A percentile compares a stretch with the other conserved stretches of the same genome.
phyloP scores from a whole-genome alignment of 2,329 filamentous ascomycete genomes.

The Alternaria sp. region DNA sequence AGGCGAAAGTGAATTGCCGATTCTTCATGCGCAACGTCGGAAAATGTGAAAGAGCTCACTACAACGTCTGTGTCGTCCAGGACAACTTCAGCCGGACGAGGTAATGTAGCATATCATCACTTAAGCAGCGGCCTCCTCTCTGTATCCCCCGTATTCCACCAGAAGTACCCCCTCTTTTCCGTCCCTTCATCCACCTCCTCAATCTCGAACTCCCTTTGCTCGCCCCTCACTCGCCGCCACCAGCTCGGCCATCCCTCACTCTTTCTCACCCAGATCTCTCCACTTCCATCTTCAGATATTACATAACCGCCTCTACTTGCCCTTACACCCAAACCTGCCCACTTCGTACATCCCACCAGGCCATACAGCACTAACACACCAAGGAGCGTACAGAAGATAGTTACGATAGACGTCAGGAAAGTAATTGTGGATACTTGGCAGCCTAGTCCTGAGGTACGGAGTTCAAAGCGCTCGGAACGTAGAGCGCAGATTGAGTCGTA shows the following conservation, averaged over 20 bases:
- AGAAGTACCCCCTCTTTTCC: conserved; percentile 33
- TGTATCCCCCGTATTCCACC: conserved; percentile 28
- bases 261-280: conserved; percentile 44
- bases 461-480: conserved; percentile 55
- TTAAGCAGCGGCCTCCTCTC: conserved; percentile 37
- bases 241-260: conserved; percentile 40
- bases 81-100: not conserved
- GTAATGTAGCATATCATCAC: not conserved
- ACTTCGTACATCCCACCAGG: conserved; percentile 28
- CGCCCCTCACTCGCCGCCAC: conserved; percentile 39
- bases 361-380: conserved; percentile 50
- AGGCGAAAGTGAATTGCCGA: not conserved
- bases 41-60: not conserved
- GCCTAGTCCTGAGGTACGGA: conserved; percentile 56
- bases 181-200: conserved; percentile 41
- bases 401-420: conserved; percentile 55
- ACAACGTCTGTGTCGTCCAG: not conserved
- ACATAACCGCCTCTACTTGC: conserved; percentile 40
- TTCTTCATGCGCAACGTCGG: not conserved
- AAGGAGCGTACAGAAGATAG: conserved; percentile 54
- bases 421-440: conserved; percentile 59
- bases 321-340: conserved; percentile 23
- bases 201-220: conserved; percentile 35
- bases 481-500: conserved; percentile 50
- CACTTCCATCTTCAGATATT: conserved; percentile 40